phyloP scores from a whole-genome alignment of 2,329 filamentous ascomycete genomes.

The Cytospora schulzeri region DNA sequence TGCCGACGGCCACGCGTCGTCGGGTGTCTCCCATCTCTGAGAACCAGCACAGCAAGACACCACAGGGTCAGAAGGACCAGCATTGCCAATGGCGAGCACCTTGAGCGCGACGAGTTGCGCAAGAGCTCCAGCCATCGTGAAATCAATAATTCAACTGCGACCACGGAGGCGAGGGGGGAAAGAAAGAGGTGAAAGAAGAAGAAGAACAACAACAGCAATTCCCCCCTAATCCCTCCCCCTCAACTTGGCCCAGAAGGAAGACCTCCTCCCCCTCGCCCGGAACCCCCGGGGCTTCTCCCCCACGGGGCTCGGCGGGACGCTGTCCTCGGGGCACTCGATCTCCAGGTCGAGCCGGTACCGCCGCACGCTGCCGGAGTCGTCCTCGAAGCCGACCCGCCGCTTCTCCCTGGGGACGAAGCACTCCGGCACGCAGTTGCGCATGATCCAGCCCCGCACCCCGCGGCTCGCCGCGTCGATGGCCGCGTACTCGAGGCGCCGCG shows the following conservation, averaged over 20 bases:
- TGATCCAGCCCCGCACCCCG: conserved; percentile 62
- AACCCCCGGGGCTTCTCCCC: conserved; percentile 25
- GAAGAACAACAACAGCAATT: too few relatives aligned
- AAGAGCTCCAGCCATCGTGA: not conserved
- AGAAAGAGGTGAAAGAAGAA: not conserved
- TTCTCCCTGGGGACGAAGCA: conserved; percentile 58
- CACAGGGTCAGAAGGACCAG: not conserved
- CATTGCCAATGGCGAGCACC: not conserved
- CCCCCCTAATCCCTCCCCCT: conserved; percentile 5
- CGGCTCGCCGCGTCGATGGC: conserved; percentile 65
- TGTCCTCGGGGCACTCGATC: conserved; percentile 35
- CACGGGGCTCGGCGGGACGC: conserved; percentile 26
- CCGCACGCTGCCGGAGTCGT: conserved; percentile 64
- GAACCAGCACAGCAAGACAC: not conserved
- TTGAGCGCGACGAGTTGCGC: not conserved
- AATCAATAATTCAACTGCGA: too few relatives aligned
- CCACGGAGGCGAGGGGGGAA: not conserved
- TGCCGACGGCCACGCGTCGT: not conserved
- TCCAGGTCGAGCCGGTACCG: conserved; percentile 62
- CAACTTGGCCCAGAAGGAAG: conserved; percentile 23
- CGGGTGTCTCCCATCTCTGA: not conserved
- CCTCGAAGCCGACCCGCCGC: conserved; percentile 58
- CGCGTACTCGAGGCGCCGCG: conserved; percentile 64
- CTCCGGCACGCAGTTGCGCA: conserved; percentile 59
- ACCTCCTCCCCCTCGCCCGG: conserved; percentile 8